These are phyloP conservation scores for Aspergillus tamarii DNA, from an alignment of 2,329 filamentous ascomycete species.

Conservation along the genomic window DNA sequence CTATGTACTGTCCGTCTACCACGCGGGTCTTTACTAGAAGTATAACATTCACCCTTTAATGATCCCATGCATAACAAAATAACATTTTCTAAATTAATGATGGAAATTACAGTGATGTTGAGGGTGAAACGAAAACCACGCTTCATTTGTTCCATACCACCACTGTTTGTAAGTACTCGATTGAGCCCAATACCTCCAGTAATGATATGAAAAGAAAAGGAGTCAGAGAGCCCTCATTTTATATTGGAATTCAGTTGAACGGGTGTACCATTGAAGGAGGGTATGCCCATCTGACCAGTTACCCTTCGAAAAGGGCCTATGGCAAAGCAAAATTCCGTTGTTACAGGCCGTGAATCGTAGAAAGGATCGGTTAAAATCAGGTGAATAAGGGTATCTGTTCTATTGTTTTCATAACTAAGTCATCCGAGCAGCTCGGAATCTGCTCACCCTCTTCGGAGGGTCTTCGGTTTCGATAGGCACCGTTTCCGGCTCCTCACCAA, in stretches of 20 bases:
- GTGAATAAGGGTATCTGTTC: slow-evolving; percentile 21
- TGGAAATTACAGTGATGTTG: slow-evolving; percentile 27
- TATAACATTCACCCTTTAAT: neutral
- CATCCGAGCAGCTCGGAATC: slow-evolving; percentile 52
- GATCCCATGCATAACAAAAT: neutral
- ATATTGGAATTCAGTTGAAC: slow-evolving; percentile 33
- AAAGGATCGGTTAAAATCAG: neutral
- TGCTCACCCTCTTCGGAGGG: slow-evolving; percentile 45
- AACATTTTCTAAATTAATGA: neutral
- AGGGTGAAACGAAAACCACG: slow-evolving; percentile 44
- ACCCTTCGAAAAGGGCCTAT: neutral
- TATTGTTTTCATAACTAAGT: slow-evolving; percentile 26
- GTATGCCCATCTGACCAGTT: slow-evolving; percentile 19
- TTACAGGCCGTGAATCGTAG: neutral
- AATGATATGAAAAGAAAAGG: slow-evolving; percentile 23
- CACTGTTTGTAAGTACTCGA: slow-evolving; percentile 27
- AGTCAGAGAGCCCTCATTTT: slow-evolving; percentile 43
- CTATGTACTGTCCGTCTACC: neutral
- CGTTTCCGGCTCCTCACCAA: slow-evolving; percentile 69
- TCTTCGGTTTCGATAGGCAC: slow-evolving; percentile 70
- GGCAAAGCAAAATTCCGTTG: slow-evolving; percentile 8
- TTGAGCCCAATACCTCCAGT: slow-evolving; percentile 26
- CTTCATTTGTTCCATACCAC: slow-evolving; percentile 23
- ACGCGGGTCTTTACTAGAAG: neutral
- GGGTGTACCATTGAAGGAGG: slow-evolving; percentile 23